phyloP scores from a whole-genome alignment of 1,139 yeast species.

The Zygosaccharomyces pseudobailii region DNA sequence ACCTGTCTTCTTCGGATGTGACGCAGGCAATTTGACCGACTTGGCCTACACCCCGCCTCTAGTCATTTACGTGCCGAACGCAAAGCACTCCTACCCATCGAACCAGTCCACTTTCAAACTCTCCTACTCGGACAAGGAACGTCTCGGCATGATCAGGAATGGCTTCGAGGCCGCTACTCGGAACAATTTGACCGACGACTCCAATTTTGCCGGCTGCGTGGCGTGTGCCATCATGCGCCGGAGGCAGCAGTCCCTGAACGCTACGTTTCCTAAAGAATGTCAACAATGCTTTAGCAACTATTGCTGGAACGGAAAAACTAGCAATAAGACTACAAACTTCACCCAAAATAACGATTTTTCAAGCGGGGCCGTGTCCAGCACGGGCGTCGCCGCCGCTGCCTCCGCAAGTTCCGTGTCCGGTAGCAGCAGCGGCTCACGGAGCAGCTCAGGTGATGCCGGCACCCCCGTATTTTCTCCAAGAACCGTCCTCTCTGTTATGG shows the following conservation, averaged over 20 bases:
- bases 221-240: slow-evolving; percentile 88
- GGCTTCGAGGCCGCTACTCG: slow-evolving; percentile 79
- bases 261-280: slow-evolving; percentile 67
- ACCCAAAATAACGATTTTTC: slow-evolving; percentile 12
- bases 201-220: slow-evolving; percentile 72
- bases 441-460: slow-evolving; percentile 11
- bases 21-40: slow-evolving; percentile 58
- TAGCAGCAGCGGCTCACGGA: slow-evolving; percentile 1
- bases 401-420: slow-evolving; percentile 8
- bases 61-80: slow-evolving; percentile 73
- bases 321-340: slow-evolving; percentile 13
- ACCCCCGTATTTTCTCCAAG: slow-evolving; percentile 1
- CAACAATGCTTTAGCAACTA: slow-evolving; percentile 62
- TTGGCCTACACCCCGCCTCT: slow-evolving; percentile 60
- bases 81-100: slow-evolving; percentile 61
- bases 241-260: slow-evolving; percentile 66
- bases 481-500: slow-evolving; percentile 6
- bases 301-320: slow-evolving; percentile 71
- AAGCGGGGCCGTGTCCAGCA: slow-evolving; percentile 9
- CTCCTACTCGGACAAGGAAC: slow-evolving; percentile 55
- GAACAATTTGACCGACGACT: slow-evolving; percentile 65
- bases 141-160: slow-evolving; percentile 59
- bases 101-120: slow-evolving; percentile 72
- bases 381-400: slow-evolving; percentile 5
- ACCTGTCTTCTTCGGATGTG: slow-evolving; percentile 87